phyloP scores from a whole-genome alignment of 2,329 filamentous ascomycete species.

The Apiospora sp. region DNA sequence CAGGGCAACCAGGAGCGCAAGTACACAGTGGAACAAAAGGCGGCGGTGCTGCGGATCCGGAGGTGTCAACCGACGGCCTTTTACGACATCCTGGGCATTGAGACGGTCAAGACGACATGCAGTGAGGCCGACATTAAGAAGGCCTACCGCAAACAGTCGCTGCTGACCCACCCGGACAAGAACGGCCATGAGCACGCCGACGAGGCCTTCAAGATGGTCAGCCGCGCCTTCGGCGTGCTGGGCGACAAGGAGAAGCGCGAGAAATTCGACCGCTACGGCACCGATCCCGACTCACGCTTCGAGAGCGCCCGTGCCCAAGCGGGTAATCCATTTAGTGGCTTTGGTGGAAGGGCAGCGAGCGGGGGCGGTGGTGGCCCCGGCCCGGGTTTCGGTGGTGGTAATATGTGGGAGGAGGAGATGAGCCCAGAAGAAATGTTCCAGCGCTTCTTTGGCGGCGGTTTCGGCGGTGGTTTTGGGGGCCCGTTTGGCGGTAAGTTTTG shows the following conservation, averaged over 20 bases:
- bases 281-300: slow-evolving; percentile 91
- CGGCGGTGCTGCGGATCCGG: slow-evolving; percentile 87
- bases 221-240: slow-evolving; percentile 89
- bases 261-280: slow-evolving; percentile 87
- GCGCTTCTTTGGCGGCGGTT: slow-evolving; percentile 88
- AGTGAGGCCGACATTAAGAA: slow-evolving; percentile 93
- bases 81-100: slow-evolving; percentile 90
- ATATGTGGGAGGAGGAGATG: slow-evolving; percentile 88
- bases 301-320: slow-evolving; percentile 64
- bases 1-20: slow-evolving; percentile 79
- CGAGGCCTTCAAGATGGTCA: slow-evolving; percentile 98
- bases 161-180: slow-evolving; percentile 98
- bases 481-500: slow-evolving; percentile 65
- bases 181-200: slow-evolving; percentile 96
- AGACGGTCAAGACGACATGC: slow-evolving; percentile 67
- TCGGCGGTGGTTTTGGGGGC: slow-evolving; percentile 71
- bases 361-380: slow-evolving; percentile 46
- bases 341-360: slow-evolving; percentile 40
- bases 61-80: slow-evolving; percentile 86
- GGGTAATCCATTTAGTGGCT: slow-evolving; percentile 68
- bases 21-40: slow-evolving; percentile 90
- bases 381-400: slow-evolving; percentile 60
- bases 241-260: slow-evolving; percentile 93
- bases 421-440: slow-evolving; percentile 97
- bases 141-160: slow-evolving; percentile 91